Evolutionary conservation across 2,329 filamentous ascomycete genomes (phyloP).

Genomic region (Mariannaea elegans): DNA sequence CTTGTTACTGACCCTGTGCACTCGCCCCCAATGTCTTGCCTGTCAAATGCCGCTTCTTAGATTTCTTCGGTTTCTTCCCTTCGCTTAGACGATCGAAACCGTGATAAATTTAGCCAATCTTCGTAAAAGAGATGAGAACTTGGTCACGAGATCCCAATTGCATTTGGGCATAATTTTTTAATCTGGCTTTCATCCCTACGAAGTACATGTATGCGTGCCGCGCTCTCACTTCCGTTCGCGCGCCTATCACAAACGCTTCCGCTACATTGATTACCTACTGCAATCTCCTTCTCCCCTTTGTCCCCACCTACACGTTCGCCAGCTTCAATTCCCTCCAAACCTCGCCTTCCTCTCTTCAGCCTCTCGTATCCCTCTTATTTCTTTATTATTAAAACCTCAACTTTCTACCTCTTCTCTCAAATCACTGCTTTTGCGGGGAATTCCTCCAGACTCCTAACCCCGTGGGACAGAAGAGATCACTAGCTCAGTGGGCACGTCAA

Average conservation of each 20-base stretch:
- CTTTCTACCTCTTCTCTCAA: neutral
- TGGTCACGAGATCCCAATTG: too few species aligned
- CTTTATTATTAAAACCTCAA: neutral
- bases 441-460: neutral
- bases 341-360: neutral
- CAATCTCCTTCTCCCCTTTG: neutral
- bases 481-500: neutral
- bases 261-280: neutral
- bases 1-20: neutral
- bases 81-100: too few species aligned
- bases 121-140: too few species aligned
- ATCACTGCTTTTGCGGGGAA: neutral
- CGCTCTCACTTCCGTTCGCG: conserved; percentile 10
- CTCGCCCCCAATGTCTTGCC: too few species aligned
- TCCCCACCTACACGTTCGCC: neutral
- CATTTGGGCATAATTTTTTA: too few species aligned
- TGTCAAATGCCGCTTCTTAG: neutral
- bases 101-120: too few species aligned
- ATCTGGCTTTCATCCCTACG: too few species aligned
- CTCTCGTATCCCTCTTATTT: conserved; percentile 9
- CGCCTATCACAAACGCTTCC: conserved; percentile 28
- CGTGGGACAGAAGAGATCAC: neutral
- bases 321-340: neutral
- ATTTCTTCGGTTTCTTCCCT: neutral
- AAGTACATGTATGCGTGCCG: too few species aligned